A percentile compares a stretch with the other conserved stretches of the same genome.
These are phyloP conservation scores for Epichloe amarillans DNA, from an alignment of 2,329 filamentous ascomycete genomes.

Conservation along the genomic window DNA sequence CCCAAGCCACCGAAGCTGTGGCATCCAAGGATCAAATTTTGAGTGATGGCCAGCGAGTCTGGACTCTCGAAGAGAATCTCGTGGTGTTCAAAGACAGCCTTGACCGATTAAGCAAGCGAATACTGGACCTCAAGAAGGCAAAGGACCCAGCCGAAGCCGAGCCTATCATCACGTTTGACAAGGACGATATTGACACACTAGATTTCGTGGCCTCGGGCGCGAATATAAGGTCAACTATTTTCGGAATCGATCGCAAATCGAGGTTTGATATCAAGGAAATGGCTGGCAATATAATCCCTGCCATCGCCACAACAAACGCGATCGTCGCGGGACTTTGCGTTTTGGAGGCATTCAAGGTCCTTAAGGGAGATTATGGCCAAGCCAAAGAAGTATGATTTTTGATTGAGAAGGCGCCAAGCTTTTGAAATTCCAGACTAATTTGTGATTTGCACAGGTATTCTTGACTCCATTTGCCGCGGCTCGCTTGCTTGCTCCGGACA, in stretches of 20 bases:
- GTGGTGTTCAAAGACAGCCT: conserved; percentile 79
- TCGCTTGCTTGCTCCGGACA: conserved; percentile 45
- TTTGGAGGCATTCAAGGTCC: conserved; percentile 80
- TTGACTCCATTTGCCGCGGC: conserved; percentile 53
- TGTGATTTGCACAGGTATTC: conserved; percentile 46
- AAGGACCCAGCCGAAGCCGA: conserved; percentile 35
- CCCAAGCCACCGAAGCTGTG: conserved; percentile 35
- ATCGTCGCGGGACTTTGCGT: conserved; percentile 91
- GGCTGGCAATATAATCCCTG: conserved; percentile 98
- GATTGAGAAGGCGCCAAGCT: neutral
- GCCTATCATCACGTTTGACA: conserved; percentile 77
- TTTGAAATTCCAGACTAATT: conserved; percentile 3
- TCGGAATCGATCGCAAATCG: conserved; percentile 75
- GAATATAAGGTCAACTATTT: conserved; percentile 80
- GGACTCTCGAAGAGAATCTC: conserved; percentile 75
- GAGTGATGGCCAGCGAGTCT: conserved; percentile 58
- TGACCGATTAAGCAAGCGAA: conserved; percentile 58
- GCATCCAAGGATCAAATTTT: conserved; percentile 41
- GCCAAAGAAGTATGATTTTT: conserved; percentile 53
- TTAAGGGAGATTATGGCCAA: conserved; percentile 58
- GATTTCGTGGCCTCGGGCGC: conserved; percentile 88
- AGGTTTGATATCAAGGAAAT: conserved; percentile 98
- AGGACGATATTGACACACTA: conserved; percentile 88
- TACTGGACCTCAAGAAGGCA: conserved; percentile 47
- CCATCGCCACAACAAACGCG: conserved; percentile 95